Base-by-base conservation (phyloP, 371 early-diverging fungal genomes). In the Mortierella sp. region DNA sequence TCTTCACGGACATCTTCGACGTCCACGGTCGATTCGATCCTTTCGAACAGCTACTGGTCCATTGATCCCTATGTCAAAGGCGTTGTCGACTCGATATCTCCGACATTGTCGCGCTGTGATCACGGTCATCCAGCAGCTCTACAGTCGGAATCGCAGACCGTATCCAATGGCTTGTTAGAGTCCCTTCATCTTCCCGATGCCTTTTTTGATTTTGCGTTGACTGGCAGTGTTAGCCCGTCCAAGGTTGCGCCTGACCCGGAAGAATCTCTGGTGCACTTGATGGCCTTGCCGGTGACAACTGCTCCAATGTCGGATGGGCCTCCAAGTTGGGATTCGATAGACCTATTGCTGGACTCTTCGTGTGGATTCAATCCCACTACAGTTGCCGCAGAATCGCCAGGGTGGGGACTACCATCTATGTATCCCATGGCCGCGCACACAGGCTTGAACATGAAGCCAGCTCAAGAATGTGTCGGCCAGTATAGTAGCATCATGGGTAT, bases 1-100 rank as follows among this genome's bases (percentile, higher is more conserved):
- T 43, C 55, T 0, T 55, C 55, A 16, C 55, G 43, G n/a, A 55
- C 41, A 34, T 55, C 55, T 4, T 55, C 43, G 8, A 16, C 41
- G 16, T 43, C 55, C 26, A 27, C 45, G 26, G 12, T 52, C 19
- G 53, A 21, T 16, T 52, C 53, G 38, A 52, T 38, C 39, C 39
- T 52, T 18, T 38, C 53, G 6, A 14, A 4, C 49, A 9, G 27
- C 51, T 30, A 10, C 4, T 12, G 31, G 51, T 51, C 16, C 6
- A 9, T 26, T 51, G 51, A 30, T 30, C 27, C 27, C 24, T 7
- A 18, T 4, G 6, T 27, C 28, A 30, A 47, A 5, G 13, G 21
- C 4, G 24, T 47, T 23, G 21, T 23, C 24, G 10, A 47, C 28
- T 30, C 51, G 16, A 18, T 19, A 14, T 18, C 30, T 30, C 18